Percentiles rank a stretch among this genome's conserved stretches.
phyloP scores from a whole-genome alignment of 225 moss, liverwort and hornwort species.

The Sphagnum tenellum region DNA sequence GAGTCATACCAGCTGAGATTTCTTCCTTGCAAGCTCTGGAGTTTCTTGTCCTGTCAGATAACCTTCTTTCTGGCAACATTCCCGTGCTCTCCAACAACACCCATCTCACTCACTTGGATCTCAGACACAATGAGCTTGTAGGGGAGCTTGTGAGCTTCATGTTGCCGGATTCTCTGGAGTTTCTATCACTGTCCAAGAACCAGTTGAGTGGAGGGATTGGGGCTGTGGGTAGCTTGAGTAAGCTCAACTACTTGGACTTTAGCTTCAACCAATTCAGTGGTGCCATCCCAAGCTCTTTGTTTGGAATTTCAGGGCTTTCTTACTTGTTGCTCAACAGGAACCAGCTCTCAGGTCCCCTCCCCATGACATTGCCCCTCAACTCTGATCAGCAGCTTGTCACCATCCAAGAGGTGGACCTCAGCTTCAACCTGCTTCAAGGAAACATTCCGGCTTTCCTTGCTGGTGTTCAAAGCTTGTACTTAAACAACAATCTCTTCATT shows the following conservation, averaged over 20 bases:
- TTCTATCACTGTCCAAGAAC: conserved; percentile 26
- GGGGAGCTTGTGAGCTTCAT: conserved; percentile 6
- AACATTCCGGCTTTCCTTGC: conserved; percentile 25
- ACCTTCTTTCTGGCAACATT: too few species aligned
- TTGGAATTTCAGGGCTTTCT: conserved; percentile 13
- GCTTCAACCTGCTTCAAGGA: conserved; percentile 31
- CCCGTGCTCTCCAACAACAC: too few species aligned
- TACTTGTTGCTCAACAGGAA: conserved; percentile 34
- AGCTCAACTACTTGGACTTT: conserved; percentile 26
- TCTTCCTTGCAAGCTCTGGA: too few species aligned
- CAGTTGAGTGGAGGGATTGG: conserved; percentile 14
- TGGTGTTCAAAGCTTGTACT: conserved; percentile 33
- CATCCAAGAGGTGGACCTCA: conserved; percentile 33
- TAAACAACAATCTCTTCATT: conserved; percentile 38
- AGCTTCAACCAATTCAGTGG: conserved; percentile 30
- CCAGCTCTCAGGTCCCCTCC: conserved; percentile 19
- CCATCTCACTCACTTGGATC: conserved; percentile 19
- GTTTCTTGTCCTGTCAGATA: too few species aligned
- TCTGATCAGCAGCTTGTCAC: conserved; percentile 3
- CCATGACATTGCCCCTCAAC: conserved; percentile 2
- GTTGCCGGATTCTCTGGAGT: conserved; percentile 20
- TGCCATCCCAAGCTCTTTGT: conserved; percentile 27
- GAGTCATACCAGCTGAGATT: too few species aligned
- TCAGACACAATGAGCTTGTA: conserved; percentile 17
- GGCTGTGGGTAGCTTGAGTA: conserved; percentile 1